A percentile compares a stretch with the other conserved stretches of the same genome.
These are phyloP conservation scores for Pleurotus platypus DNA, from an alignment of 768 basidiomycete species.

Conservation along the genomic window DNA sequence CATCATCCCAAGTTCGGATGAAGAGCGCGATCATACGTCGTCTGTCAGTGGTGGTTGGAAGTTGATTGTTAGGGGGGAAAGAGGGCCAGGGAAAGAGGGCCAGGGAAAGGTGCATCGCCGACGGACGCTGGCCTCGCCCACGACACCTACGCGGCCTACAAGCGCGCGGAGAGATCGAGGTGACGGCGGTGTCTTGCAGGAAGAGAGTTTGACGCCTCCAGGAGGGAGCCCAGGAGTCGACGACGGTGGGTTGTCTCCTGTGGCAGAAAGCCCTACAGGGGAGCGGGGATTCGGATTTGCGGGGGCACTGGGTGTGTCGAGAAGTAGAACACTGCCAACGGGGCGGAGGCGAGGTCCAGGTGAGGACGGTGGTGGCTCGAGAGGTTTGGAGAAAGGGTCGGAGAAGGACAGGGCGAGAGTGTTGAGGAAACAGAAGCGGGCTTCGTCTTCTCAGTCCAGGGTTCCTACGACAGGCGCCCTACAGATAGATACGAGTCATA, in stretches of 20 bases:
- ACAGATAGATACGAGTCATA: slow-evolving; percentile 4
- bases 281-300: slow-evolving; percentile 21
- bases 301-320: slow-evolving; percentile 37
- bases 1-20: slow-evolving; percentile 41
- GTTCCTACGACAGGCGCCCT: not conserved
- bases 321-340: slow-evolving; percentile 67
- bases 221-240: slow-evolving; percentile 21
- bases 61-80: slow-evolving; percentile 30
- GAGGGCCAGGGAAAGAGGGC: slow-evolving; percentile 28
- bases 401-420: slow-evolving; percentile 36
- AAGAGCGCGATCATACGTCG: slow-evolving; percentile 32
- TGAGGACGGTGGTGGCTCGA: slow-evolving; percentile 13
- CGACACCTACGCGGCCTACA: slow-evolving; percentile 13
- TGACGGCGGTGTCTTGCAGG: slow-evolving; percentile 18
- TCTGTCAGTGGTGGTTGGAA: slow-evolving; percentile 50
- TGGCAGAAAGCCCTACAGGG: slow-evolving; percentile 38
- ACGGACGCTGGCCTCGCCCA: slow-evolving; percentile 52
- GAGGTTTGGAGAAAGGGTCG: slow-evolving; percentile 5
- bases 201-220: slow-evolving; percentile 4
- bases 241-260: slow-evolving; percentile 42
- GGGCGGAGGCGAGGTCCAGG: slow-evolving; percentile 25
- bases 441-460: slow-evolving; percentile 34
- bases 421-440: slow-evolving; percentile 50
- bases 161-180: slow-evolving; percentile 26
- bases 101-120: slow-evolving; percentile 44